A percentile compares a stretch with the other conserved stretches of the same genome.
Conservation (phyloP, 768 basidiomycete genomes). For the Leucosporidium scottii region DNA sequence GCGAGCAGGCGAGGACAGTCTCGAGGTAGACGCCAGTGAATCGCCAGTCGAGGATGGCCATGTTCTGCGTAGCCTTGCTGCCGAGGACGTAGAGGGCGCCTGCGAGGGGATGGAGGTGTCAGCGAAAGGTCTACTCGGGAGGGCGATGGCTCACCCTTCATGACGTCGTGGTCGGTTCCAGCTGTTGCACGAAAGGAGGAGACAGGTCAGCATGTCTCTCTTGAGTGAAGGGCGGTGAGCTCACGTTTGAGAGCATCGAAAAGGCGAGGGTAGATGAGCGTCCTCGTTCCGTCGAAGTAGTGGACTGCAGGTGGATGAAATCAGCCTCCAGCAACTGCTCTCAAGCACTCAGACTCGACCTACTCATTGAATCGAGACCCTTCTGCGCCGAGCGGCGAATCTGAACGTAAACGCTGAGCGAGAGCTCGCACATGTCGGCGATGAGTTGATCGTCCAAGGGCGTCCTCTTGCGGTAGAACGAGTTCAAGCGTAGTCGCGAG, state of each 20-base stretch:
- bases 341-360: slow-evolving; percentile 32
- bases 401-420: slow-evolving; percentile 41
- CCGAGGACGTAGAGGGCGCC: slow-evolving; percentile 44
- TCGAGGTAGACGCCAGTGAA: slow-evolving; percentile 55
- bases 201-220: slow-evolving; percentile 46
- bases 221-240: slow-evolving; percentile 43
- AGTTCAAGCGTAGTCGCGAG: slow-evolving; percentile 35
- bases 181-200: slow-evolving; percentile 53
- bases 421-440: slow-evolving; percentile 43
- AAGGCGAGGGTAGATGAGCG: slow-evolving; percentile 42
- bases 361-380: slow-evolving; percentile 52
- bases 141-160: slow-evolving; percentile 57
- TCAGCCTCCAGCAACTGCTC: slow-evolving; percentile 49
- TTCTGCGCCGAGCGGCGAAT: slow-evolving; percentile 46
- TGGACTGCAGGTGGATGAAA: slow-evolving; percentile 25
- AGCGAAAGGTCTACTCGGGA: not conserved
- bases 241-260: slow-evolving; percentile 45
- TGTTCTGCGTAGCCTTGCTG: slow-evolving; percentile 38
- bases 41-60: slow-evolving; percentile 53
- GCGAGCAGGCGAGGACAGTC: slow-evolving; percentile 63
- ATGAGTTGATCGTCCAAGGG: slow-evolving; percentile 45
- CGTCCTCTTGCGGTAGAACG: slow-evolving; percentile 43
- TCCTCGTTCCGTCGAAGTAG: slow-evolving; percentile 44
- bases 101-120: not conserved
- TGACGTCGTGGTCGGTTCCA: slow-evolving; percentile 74